These are phyloP conservation scores for Fremontodendron californicum DNA, from an alignment of 345 rosid genomes.

Conservation along the genomic window DNA sequence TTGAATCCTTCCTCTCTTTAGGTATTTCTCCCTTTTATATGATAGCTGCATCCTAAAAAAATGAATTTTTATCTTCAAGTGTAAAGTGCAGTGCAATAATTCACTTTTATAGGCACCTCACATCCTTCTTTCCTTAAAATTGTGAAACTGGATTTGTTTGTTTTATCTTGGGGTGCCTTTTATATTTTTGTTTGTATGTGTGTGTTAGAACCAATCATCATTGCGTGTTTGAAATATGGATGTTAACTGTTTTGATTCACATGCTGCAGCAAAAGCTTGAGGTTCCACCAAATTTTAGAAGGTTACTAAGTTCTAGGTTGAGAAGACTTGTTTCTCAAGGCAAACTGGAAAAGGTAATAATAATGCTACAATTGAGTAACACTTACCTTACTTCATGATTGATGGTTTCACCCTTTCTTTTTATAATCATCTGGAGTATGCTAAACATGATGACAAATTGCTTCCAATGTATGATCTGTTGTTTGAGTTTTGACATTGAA, in stretches of 20 bases:
- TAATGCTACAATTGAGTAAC: background rate
- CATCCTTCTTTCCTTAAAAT: background rate
- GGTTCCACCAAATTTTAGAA: conserved; percentile 58
- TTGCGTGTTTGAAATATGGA: background rate
- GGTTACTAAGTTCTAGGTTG: conserved; percentile 58
- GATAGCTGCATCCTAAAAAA: background rate
- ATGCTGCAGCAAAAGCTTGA: conserved; percentile 55
- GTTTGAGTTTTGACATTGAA: background rate
- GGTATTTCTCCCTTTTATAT: background rate
- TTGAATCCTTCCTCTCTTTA: background rate
- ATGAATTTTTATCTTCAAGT: background rate
- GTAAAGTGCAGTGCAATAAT: background rate
- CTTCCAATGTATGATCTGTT: background rate
- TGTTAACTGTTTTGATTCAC: background rate
- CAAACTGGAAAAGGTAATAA: conserved; percentile 62
- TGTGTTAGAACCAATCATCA: background rate
- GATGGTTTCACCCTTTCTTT: background rate
- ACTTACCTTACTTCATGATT: background rate
- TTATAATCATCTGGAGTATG: background rate
- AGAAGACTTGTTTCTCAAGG: conserved; percentile 70
- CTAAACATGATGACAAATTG: background rate
- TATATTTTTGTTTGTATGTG: background rate
- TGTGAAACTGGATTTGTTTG: background rate
- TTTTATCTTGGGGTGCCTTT: background rate
- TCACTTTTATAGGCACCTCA: background rate